Evolutionary conservation across 2,329 filamentous ascomycete genomes (phyloP).

Genomic region (Talaromyces sp.): DNA sequence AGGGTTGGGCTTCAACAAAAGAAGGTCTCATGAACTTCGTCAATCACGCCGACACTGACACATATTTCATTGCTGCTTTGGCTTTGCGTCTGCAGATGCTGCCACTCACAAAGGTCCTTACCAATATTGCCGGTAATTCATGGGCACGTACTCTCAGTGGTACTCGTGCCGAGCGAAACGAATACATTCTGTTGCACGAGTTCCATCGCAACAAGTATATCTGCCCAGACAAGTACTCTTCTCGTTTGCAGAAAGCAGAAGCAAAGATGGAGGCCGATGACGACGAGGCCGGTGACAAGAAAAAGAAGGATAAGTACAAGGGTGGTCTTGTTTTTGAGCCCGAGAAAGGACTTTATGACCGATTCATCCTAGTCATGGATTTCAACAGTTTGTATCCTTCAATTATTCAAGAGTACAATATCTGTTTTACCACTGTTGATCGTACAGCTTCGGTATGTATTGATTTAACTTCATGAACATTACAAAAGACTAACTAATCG

Average conservation of each 20-base stretch:
- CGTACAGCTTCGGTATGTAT: conserved; percentile 67
- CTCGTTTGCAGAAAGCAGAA: conserved; percentile 72
- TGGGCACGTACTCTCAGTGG: conserved; percentile 96
- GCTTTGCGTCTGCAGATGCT: conserved; percentile 88
- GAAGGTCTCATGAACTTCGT: conserved; percentile 91
- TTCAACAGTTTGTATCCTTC: conserved; percentile 99
- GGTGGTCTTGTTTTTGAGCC: conserved; percentile 98
- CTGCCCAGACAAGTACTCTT: conserved; percentile 89
- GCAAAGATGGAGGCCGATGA: conserved; percentile 72
- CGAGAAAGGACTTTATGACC: conserved; percentile 96
- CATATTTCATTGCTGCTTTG: conserved; percentile 91
- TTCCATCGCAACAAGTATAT: conserved; percentile 98
- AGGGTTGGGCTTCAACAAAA: conserved; percentile 80
- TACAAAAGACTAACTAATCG: conserved; percentile 11
- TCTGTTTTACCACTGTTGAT: conserved; percentile 98
- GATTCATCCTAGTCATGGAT: conserved; percentile 98
- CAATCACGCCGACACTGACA: conserved; percentile 91
- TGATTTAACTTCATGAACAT: not conserved
- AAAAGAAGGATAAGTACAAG: conserved; percentile 99
- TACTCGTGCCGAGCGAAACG: conserved; percentile 94
- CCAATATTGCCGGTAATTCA: conserved; percentile 95
- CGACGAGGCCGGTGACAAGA: conserved; percentile 68
- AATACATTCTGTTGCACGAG: conserved; percentile 97
- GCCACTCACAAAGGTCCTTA: conserved; percentile 90
- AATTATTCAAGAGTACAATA: conserved; percentile 99